Evolutionary conservation across 2,329 filamentous ascomycete species (phyloP), one percentile per base, ranked within the genome.

Genomic region (Fusarium concolor): DNA sequence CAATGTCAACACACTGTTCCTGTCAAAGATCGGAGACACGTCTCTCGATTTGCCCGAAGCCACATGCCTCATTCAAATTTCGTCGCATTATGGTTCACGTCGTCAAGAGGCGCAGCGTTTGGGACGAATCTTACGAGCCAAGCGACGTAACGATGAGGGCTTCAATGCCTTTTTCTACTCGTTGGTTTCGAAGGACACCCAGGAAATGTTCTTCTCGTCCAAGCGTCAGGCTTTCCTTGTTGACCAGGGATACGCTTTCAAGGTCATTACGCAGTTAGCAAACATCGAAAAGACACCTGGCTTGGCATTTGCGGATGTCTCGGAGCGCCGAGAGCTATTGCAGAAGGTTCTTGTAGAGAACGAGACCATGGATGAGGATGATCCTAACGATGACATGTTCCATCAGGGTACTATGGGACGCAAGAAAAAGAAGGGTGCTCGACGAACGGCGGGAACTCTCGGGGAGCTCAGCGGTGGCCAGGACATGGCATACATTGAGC

Each of bases 91-190:
- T 75, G 96, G 96, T 65, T 98, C 95, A 11, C 93, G 96, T 71
- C 91, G 96, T 81, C 96, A 98, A 79, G 96, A 99, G 81, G 96
- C 96, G 0, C 96, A 98, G 77, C 89, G 96, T 4, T 85, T 98
- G 0, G 96, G 96, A 5, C 91, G 96, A 51, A 98, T 99, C 73
- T 87, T 99, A 5, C 88, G 96, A 80, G 96, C 96, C 15, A 99
- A 99, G 81, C 89, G 96, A 18, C 88, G 96, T 77, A 98, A 97
- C 73, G 96, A 99, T 72, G 96, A 98, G 78, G 96, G 96, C 10
- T 99, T 99, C 80, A 99, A 99, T 76, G 96, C 96, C 1, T 99
- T 98, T 79, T 99, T 99, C 83, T 99, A 99, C 81, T 97, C 93
- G 0, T 86, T 99, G 1, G 96, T 99, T 5, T 97, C 93, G 8